These are phyloP conservation scores for Pleurotus djamor DNA, from an alignment of 768 basidiomycete species.

Conservation along the genomic window DNA sequence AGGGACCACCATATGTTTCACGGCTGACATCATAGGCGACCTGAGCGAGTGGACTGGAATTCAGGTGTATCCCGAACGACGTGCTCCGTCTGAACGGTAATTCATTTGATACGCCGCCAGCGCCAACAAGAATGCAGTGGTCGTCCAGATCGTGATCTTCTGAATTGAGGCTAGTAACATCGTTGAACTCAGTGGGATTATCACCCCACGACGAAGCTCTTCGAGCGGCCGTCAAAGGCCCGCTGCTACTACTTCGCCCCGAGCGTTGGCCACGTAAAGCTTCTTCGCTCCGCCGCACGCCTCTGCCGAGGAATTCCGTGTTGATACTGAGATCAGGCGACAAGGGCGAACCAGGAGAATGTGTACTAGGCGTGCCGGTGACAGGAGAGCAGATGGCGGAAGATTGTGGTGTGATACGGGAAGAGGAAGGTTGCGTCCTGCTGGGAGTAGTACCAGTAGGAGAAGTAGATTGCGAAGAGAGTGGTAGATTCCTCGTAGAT, in stretches of 20 bases:
- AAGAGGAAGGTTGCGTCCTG: background rate
- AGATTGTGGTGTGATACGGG: background rate
- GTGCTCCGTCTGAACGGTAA: slow-evolving; percentile 1
- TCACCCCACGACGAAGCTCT: slow-evolving; percentile 70
- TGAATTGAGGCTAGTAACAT: slow-evolving; percentile 28
- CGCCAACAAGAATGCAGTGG: slow-evolving; percentile 29
- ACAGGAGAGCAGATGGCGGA: background rate
- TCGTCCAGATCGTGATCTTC: slow-evolving; percentile 40
- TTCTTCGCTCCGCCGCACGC: slow-evolving; percentile 41
- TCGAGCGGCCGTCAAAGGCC: slow-evolving; percentile 39
- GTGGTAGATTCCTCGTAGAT: slow-evolving; percentile 12
- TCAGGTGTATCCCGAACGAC: background rate
- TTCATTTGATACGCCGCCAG: slow-evolving; percentile 12
- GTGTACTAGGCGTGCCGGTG: background rate
- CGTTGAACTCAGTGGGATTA: slow-evolving; percentile 29
- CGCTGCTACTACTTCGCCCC: slow-evolving; percentile 16
- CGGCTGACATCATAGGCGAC: slow-evolving; percentile 8
- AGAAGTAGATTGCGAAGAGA: background rate
- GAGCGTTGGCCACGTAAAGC: slow-evolving; percentile 25
- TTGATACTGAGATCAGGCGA: slow-evolving; percentile 1
- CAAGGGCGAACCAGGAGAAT: background rate
- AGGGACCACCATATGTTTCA: background rate
- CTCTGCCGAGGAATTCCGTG: slow-evolving; percentile 16
- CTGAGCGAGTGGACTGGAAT: slow-evolving; percentile 10
- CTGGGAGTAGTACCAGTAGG: background rate